Evolutionary conservation across 306 rosid species (phyloP).

Genomic region (Mimosa bimucronata): DNA sequence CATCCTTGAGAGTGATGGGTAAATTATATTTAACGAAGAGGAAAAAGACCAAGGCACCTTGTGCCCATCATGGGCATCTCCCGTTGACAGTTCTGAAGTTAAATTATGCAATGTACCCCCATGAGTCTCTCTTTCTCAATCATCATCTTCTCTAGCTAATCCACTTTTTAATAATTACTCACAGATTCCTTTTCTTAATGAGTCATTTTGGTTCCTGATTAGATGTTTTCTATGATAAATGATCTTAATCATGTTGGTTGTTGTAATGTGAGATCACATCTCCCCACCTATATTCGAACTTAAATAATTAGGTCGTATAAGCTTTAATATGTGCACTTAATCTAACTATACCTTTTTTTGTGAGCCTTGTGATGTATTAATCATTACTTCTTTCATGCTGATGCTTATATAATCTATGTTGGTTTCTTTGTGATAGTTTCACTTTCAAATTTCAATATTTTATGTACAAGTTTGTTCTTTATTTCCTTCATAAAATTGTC

Average conservation of each 20-base stretch:
- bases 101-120: slow-evolving; percentile 23
- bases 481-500: not conserved
- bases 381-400: not conserved
- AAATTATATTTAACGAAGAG: slow-evolving; percentile 16
- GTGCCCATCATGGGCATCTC: slow-evolving; percentile 49
- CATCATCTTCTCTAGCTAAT: slow-evolving; percentile 17
- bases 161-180: slow-evolving; percentile 36
- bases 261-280: slow-evolving; percentile 30
- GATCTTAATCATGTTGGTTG: slow-evolving; percentile 26
- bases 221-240: slow-evolving; percentile 34
- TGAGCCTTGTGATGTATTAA: not conserved
- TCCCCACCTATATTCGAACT: not conserved
- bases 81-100: slow-evolving; percentile 38
- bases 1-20: slow-evolving; percentile 33
- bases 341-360: not conserved
- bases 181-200: slow-evolving; percentile 33
- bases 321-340: not conserved
- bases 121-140: slow-evolving; percentile 11
- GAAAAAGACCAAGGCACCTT: slow-evolving; percentile 34
- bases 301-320: not conserved
- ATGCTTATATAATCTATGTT: not conserved
- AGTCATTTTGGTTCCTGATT: slow-evolving; percentile 26
- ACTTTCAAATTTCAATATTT: not conserved
- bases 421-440: not conserved
- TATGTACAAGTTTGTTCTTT: not conserved